A percentile compares a stretch with the other conserved stretches of the same genome.
Evolutionary conservation across 2,329 filamentous ascomycete genomes (phyloP).

Genomic region (Trichoderma atrobrunneum): DNA sequence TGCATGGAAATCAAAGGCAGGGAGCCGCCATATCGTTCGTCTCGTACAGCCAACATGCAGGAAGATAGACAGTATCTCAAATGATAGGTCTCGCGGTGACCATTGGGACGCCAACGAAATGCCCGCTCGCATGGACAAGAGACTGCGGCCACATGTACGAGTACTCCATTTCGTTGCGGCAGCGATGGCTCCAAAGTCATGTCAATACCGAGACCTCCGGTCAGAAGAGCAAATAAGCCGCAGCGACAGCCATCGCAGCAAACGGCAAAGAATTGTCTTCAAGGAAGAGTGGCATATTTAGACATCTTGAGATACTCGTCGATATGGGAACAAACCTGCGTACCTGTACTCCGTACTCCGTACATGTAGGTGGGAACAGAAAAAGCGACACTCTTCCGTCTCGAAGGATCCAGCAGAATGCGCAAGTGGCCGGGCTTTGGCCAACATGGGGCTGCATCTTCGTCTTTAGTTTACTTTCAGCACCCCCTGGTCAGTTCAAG

Average conservation of each 20-base stretch:
- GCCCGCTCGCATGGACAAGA: background rate
- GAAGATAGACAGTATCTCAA: background rate
- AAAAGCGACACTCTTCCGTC: background rate
- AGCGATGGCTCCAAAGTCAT: background rate
- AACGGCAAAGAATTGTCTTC: background rate
- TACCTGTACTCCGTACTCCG: background rate
- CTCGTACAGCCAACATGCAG: slow-evolving; percentile 12
- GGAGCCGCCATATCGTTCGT: background rate
- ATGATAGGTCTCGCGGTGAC: background rate
- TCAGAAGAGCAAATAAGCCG: background rate
- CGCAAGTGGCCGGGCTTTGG: background rate
- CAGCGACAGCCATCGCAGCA: background rate
- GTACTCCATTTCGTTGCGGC: background rate
- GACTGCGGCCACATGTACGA: background rate
- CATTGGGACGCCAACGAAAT: background rate
- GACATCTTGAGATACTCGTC: background rate
- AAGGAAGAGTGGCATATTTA: background rate
- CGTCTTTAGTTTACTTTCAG: background rate
- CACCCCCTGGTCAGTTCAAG: background rate
- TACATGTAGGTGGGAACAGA: background rate
- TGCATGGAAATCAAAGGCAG: slow-evolving; percentile 2
- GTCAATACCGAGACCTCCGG: background rate
- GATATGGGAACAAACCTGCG: background rate
- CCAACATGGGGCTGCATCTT: background rate
- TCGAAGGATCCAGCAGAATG: background rate